phyloP scores from a whole-genome alignment of 2,329 filamentous ascomycete species.

The Aureobasidium subglaciale region DNA sequence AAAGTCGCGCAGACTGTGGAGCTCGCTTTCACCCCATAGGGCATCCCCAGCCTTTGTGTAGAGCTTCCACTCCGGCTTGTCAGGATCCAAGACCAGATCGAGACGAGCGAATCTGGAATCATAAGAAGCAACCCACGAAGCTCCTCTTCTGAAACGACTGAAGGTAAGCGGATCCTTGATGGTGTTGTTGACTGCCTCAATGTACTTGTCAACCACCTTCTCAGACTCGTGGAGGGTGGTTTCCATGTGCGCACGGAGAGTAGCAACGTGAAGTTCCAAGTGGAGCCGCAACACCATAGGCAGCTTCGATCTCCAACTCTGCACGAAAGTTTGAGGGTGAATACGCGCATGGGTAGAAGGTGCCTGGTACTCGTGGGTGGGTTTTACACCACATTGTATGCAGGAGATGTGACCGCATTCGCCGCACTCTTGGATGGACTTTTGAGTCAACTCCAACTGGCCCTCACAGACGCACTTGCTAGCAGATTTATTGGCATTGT shows the following conservation, averaged over 20 bases:
- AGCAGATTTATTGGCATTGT: conserved; percentile 2
- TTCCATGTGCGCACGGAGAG: background rate
- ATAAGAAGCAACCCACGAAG: conserved; percentile 38
- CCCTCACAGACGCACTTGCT: conserved; percentile 53
- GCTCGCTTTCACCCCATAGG: conserved; percentile 14
- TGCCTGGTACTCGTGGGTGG: conserved; percentile 39
- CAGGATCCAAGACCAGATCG: conserved; percentile 28
- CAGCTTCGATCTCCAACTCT: conserved; percentile 34
- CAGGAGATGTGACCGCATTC: conserved; percentile 52
- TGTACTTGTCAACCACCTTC: conserved; percentile 21
- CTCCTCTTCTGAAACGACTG: conserved; percentile 25
- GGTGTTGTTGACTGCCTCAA: conserved; percentile 27
- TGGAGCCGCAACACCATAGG: conserved; percentile 28
- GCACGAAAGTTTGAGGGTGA: conserved; percentile 39
- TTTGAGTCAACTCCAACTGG: conserved; percentile 31
- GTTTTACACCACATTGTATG: conserved; percentile 47
- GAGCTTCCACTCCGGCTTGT: conserved; percentile 24
- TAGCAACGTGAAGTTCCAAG: background rate
- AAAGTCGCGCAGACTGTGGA: conserved; percentile 22
- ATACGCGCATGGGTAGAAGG: conserved; percentile 24
- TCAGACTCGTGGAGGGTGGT: background rate
- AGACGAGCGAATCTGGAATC: conserved; percentile 31
- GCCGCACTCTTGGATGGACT: conserved; percentile 41
- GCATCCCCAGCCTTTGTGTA: conserved; percentile 21
- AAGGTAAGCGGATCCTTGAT: conserved; percentile 31